These are phyloP conservation scores for Immersiella caudata DNA, from an alignment of 495 filamentous ascomycete species.

Conservation along the genomic window DNA sequence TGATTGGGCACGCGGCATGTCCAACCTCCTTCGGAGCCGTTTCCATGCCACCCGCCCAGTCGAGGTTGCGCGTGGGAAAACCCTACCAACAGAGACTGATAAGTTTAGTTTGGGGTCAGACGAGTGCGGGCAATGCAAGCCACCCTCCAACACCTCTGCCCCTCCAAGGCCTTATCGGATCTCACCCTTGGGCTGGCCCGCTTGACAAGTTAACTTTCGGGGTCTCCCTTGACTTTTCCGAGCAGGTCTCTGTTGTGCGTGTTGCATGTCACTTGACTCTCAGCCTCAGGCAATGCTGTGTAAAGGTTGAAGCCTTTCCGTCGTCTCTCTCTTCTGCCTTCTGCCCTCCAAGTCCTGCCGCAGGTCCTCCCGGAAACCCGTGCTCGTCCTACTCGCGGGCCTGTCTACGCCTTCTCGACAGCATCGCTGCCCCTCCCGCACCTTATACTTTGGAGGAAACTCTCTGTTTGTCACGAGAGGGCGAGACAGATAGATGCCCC, in stretches of 20 bases:
- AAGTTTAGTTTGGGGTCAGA: background rate
- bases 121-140: background rate
- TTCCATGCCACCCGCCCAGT: background rate
- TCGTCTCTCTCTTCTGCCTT: background rate
- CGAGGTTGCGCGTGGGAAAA: background rate
- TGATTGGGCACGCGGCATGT: slow-evolving; percentile 1
- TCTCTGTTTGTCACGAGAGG: background rate
- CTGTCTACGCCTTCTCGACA: background rate
- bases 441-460: background rate
- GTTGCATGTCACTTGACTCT: background rate
- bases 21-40: slow-evolving; percentile 7
- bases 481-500: background rate
- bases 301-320: background rate
- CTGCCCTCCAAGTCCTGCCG: background rate
- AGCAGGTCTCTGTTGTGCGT: background rate
- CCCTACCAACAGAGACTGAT: background rate
- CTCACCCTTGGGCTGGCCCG: background rate
- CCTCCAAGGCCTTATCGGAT: slow-evolving; percentile 4
- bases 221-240: background rate
- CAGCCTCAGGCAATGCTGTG: background rate
- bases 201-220: background rate
- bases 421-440: background rate
- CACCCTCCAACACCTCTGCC: slow-evolving; percentile 2
- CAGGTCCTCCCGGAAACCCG: background rate
- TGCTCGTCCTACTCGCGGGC: background rate